These are phyloP conservation scores for Scenedesmus sp. DNA, from an alignment of 163 green algal genomes.

Conservation along the genomic window DNA sequence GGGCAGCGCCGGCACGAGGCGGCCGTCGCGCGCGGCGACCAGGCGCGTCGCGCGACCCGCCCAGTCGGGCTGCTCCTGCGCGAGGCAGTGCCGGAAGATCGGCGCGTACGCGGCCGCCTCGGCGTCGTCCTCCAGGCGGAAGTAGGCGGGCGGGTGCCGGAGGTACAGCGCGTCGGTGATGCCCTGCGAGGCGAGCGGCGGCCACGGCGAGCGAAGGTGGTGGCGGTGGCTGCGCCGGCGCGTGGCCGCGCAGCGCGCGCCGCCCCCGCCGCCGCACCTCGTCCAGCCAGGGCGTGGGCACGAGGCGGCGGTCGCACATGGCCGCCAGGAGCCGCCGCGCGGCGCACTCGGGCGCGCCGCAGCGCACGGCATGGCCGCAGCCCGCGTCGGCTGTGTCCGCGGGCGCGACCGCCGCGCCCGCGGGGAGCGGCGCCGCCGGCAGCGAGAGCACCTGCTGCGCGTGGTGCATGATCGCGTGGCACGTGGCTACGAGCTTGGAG, in stretches of 20 bases:
- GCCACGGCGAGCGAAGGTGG: background rate
- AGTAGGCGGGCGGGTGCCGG: constrained; percentile 18
- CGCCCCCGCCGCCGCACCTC: constrained; percentile 37
- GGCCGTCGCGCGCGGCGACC: background rate
- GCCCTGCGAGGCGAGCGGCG: constrained; percentile 16
- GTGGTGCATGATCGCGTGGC: constrained; percentile 17
- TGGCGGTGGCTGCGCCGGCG: background rate
- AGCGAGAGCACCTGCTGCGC: constrained; percentile 23
- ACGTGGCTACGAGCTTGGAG: constrained; percentile 15
- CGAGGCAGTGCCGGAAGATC: constrained; percentile 35
- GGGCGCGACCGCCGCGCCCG: background rate
- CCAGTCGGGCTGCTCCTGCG: constrained; percentile 26
- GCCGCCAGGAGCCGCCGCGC: constrained; percentile 6
- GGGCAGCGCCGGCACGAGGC: background rate
- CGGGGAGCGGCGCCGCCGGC: background rate
- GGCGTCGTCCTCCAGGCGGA: constrained; percentile 13
- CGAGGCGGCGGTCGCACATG: constrained; percentile 39
- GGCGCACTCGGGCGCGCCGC: background rate
- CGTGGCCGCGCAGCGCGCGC: no score
- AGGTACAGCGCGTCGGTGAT: constrained; percentile 32
- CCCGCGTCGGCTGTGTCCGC: no score
- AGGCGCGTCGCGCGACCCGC: constrained; percentile 3
- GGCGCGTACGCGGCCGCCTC: constrained; percentile 32
- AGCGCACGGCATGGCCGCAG: no score
- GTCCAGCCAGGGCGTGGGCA: constrained; percentile 50